A percentile compares a stretch with the other conserved stretches of the same genome.
Conservation (phyloP, 805 yeast species). For the Saturnispora sanitii region DNA sequence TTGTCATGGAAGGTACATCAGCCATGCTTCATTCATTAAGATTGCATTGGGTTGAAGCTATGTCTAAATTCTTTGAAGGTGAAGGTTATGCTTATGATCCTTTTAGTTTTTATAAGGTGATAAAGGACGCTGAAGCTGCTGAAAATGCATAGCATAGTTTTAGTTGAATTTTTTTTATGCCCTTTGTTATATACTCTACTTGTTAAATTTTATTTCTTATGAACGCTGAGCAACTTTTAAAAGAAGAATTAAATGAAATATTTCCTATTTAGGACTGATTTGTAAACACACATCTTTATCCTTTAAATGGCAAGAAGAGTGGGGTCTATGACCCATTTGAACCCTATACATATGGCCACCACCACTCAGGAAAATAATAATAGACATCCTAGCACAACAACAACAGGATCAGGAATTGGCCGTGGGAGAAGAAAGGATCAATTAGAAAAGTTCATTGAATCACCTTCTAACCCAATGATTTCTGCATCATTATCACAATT, state of each 20-base stretch:
- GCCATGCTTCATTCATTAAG: conserved; percentile 99
- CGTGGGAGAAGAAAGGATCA: conserved; percentile 41
- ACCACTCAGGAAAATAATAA: too few species aligned
- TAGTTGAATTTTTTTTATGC: neutral
- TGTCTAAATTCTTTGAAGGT: conserved; percentile 97
- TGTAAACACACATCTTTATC: too few species aligned
- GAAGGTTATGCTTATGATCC: conserved; percentile 90
- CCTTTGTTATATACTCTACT: neutral
- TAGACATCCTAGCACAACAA: conserved; percentile 4
- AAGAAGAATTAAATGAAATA: too few species aligned
- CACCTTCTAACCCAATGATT: conserved; percentile 29
- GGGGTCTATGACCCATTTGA: neutral
- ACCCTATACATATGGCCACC: neutral
- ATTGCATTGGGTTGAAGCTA: conserved; percentile 98
- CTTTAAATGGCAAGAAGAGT: neutral
- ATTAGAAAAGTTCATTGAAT: conserved; percentile 40
- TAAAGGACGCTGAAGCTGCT: neutral
- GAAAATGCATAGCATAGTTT: neutral
- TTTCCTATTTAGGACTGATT: neutral
- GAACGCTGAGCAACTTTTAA: too few species aligned
- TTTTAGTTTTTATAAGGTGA: conserved; percentile 22
- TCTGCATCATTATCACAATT: conserved; percentile 44
- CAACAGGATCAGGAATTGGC: neutral
- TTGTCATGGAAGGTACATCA: conserved; percentile 96
- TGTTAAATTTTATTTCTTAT: neutral